Percentiles rank a stretch among this genome's conserved stretches.
Evolutionary conservation across 2,329 filamentous ascomycete species (phyloP).

Genomic region (Calonectria hongkongensis): DNA sequence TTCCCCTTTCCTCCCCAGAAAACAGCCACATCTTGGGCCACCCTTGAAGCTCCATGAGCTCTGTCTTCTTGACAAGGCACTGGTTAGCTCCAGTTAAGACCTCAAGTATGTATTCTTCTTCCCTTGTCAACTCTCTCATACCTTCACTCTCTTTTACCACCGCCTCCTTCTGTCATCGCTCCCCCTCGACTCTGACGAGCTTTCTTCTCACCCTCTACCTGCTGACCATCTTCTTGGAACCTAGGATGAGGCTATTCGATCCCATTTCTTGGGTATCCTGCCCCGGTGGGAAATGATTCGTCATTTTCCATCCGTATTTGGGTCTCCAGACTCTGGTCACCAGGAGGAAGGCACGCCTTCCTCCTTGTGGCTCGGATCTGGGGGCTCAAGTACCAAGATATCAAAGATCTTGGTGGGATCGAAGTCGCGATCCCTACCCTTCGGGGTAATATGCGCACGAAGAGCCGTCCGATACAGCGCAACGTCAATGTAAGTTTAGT

Average conservation of each 20-base stretch:
- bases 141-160: background rate
- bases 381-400: too few species aligned
- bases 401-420: too few species aligned
- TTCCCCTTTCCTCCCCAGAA: constrained; percentile 25
- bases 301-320: too few species aligned
- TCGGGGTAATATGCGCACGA: too few species aligned
- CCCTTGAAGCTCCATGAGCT: background rate
- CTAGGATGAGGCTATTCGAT: background rate
- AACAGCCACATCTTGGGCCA: background rate
- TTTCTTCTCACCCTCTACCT: too few species aligned
- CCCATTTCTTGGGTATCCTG: too few species aligned
- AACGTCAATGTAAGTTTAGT: background rate
- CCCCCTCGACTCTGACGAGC: background rate
- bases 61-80: background rate
- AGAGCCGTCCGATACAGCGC: background rate
- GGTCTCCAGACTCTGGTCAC: too few species aligned
- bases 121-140: background rate
- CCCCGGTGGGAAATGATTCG: too few species aligned
- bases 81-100: background rate
- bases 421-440: too few species aligned
- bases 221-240: background rate
- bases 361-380: too few species aligned
- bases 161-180: background rate
- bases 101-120: constrained; percentile 5
- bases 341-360: too few species aligned